Percentiles rank a stretch among this genome's conserved stretches.
Evolutionary conservation across 495 filamentous ascomycete species (phyloP).

Genomic region (Rostrohypoxylon terebratum): DNA sequence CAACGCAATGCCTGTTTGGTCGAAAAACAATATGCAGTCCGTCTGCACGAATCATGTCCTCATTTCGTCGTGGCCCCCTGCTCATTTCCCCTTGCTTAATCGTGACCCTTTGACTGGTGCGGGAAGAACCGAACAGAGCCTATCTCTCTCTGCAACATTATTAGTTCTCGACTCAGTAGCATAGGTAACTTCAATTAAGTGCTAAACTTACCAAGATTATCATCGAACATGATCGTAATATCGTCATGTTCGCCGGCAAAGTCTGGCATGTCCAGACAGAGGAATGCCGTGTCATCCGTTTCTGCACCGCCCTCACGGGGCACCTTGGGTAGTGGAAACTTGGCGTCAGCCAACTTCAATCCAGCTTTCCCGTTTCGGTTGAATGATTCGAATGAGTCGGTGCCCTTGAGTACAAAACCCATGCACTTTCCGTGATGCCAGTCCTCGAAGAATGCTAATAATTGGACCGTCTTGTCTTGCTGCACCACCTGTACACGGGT

Average conservation of each 20-base stretch:
- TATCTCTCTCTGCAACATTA: constrained; percentile 56
- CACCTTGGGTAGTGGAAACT: constrained; percentile 82
- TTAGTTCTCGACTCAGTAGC: constrained; percentile 38
- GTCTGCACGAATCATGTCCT: constrained; percentile 47
- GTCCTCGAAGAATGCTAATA: constrained; percentile 85
- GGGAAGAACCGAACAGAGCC: constrained; percentile 57
- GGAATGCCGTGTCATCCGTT: constrained; percentile 69
- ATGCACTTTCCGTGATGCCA: constrained; percentile 86
- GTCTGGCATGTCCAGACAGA: constrained; percentile 86
- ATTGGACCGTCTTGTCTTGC: constrained; percentile 75
- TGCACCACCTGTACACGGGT: constrained; percentile 83
- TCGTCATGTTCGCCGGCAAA: constrained; percentile 93
- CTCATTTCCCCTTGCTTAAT: constrained; percentile 48
- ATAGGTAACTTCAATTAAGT: background rate
- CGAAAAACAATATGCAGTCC: constrained; percentile 36
- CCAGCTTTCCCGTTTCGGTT: constrained; percentile 73
- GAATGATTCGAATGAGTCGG: constrained; percentile 80
- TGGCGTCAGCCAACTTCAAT: constrained; percentile 84
- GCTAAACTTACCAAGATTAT: constrained; percentile 73
- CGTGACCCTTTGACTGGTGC: constrained; percentile 61
- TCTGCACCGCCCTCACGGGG: constrained; percentile 61
- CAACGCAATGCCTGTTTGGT: constrained; percentile 27
- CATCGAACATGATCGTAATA: constrained; percentile 84
- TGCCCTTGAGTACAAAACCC: constrained; percentile 85
- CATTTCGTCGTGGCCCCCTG: constrained; percentile 39